These are phyloP conservation scores for Termitomyces sp. DNA, from an alignment of 768 basidiomycete species.

Conservation along the genomic window DNA sequence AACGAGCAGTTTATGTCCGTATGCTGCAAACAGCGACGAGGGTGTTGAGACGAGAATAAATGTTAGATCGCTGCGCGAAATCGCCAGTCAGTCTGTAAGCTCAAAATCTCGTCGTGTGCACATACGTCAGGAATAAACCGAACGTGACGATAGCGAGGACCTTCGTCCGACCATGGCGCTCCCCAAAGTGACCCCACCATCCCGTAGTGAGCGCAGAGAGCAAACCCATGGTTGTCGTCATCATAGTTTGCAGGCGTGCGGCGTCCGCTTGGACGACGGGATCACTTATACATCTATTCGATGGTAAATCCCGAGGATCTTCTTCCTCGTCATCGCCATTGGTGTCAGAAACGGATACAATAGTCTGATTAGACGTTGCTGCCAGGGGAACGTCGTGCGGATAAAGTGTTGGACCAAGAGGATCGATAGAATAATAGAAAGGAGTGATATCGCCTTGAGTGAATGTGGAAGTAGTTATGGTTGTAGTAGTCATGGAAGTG, in stretches of 20 bases:
- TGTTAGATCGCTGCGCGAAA: constrained; percentile 60
- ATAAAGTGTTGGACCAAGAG: constrained; percentile 26
- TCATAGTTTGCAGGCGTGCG: constrained; percentile 68
- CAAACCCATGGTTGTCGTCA: constrained; percentile 76
- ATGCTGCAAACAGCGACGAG: constrained; percentile 51
- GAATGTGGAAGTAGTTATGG: constrained; percentile 4
- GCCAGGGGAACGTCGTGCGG: constrained; percentile 11
- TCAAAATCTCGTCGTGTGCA: constrained; percentile 8
- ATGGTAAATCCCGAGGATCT: constrained; percentile 33
- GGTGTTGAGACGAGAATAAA: constrained; percentile 82
- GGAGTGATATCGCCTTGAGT: constrained; percentile 11
- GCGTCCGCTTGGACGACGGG: constrained; percentile 69
- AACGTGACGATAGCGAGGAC: constrained; percentile 71
- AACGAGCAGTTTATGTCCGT: constrained; percentile 75
- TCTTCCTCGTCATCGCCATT: constrained; percentile 24
- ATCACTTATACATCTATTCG: constrained; percentile 32
- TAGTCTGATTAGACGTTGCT: constrained; percentile 1
- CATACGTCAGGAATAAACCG: constrained; percentile 46
- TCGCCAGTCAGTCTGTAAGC: neutral
- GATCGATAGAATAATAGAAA: constrained; percentile 27
- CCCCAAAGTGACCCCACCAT: constrained; percentile 86
- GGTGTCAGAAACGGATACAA: neutral
- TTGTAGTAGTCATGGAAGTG: constrained; percentile 16
- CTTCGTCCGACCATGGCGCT: constrained; percentile 72
- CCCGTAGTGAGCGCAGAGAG: constrained; percentile 83